These are phyloP conservation scores for Gypsophila paniculata DNA, from an alignment of 179 eudicot genomes.

Conservation along the genomic window DNA sequence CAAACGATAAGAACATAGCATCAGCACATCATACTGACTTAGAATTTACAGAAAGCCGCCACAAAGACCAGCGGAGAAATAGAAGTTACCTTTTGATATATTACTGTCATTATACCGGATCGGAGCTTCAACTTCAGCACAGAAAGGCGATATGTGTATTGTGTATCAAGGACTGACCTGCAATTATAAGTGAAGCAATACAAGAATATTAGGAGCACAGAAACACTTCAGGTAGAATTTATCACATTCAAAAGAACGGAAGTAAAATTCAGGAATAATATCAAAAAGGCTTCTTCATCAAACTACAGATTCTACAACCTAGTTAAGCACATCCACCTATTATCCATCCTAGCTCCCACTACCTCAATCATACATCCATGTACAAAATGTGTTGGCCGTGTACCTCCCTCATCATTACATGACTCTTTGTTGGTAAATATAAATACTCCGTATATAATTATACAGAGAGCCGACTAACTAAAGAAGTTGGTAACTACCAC, in stretches of 20 bases:
- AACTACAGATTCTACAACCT: neutral
- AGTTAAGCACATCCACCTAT: neutral
- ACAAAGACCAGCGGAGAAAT: neutral
- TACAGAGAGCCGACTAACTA: slow-evolving; percentile 3
- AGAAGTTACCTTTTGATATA: slow-evolving; percentile 65
- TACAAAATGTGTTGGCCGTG: neutral
- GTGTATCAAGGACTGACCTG: slow-evolving; percentile 95
- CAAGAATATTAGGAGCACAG: slow-evolving; percentile 1
- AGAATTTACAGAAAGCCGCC: neutral
- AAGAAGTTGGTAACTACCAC: neutral
- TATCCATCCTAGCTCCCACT: neutral
- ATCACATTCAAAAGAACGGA: neutral
- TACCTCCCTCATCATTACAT: slow-evolving; percentile 1
- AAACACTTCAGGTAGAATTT: neutral
- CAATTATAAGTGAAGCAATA: slow-evolving; percentile 29
- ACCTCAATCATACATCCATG: neutral
- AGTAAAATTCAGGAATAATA: neutral
- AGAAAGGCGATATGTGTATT: slow-evolving; percentile 74
- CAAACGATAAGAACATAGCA: neutral
- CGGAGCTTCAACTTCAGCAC: slow-evolving; percentile 73
- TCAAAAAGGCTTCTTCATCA: neutral
- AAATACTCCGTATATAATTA: neutral
- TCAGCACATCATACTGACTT: neutral
- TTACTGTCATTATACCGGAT: slow-evolving; percentile 71
- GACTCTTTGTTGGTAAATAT: neutral